Evolutionary conservation across 495 filamentous ascomycete species (phyloP), one percentile per base, ranked within the genome.

Genomic region (Parachaetomium inaequale): DNA sequence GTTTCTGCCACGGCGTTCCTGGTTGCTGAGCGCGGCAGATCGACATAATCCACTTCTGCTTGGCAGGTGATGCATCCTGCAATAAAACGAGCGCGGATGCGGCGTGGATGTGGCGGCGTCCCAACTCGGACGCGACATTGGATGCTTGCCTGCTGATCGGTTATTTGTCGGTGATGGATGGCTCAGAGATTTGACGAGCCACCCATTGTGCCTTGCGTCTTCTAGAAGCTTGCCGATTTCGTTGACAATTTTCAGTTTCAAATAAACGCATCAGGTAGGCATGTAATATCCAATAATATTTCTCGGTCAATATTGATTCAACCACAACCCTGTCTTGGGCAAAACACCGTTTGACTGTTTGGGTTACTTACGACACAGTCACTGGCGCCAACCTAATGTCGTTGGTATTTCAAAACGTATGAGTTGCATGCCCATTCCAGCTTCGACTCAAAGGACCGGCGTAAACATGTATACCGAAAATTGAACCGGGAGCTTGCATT

Each of bases 11-110:
- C 32, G 11, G 11, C 5, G 32, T 47, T 19, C 55, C 25, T 42
- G 25, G 28, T 63, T 54, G 36, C 28, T 47, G 21, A 32, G 3
- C 8, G 55, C 55, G 62, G 55, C 55, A 63, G 49, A 58, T 63
- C 62, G 62, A 19, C 21, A 31, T 56, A 17, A 43, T 56, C 34
- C 38, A 55, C 56, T 36, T 55, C 23, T 23, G 10, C 56, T 17
- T 49, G 46, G 28, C 29, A 5, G 12, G 15, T n/a, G 28, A 49
- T 49, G 21, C 46, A 49, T 49, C 23, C 28, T 51, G 47, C 47
- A 51, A 47, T 47, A 47, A 47, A 47, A 8, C 19, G 26, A 31
- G 50, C 50, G 26, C n/a, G 29, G 11, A 36, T 23, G 50, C 50
- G 50, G 50, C 50, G 31, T 23, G n/a, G n/a, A 31, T 7, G 17